Conservation (phyloP, 306 rosid species). For the Vicia villosa region DNA sequence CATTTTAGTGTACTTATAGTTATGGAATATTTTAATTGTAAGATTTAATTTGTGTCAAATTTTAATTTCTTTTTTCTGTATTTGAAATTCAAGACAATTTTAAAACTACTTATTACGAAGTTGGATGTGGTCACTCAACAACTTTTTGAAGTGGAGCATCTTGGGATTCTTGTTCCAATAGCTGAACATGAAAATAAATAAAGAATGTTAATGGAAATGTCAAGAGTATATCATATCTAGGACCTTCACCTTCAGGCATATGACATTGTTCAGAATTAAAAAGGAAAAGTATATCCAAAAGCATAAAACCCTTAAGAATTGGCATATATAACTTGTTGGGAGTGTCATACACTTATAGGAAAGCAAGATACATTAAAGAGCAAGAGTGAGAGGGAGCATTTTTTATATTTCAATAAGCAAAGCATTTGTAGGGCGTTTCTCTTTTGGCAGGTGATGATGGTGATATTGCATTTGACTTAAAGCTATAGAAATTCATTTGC, state of each 20-base stretch:
- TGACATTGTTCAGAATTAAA: background rate
- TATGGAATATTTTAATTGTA: too few relatives aligned
- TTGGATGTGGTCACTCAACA: slow-evolving; percentile 3
- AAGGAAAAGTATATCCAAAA: slow-evolving; percentile 1
- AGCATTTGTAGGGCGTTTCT: slow-evolving; percentile 33
- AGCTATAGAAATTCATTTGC: too few relatives aligned
- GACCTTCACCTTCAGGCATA: background rate
- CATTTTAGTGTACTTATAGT: too few relatives aligned
- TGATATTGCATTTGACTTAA: background rate
- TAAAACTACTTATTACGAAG: too few relatives aligned
- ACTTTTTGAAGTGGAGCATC: slow-evolving; percentile 17
- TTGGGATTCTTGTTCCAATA: slow-evolving; percentile 1
- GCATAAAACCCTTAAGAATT: slow-evolving; percentile 19
- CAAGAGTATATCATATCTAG: too few relatives aligned
- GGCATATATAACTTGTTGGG: slow-evolving; percentile 35
- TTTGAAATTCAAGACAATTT: too few relatives aligned
- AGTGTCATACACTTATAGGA: background rate
- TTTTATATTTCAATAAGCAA: slow-evolving; percentile 20
- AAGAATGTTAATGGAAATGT: too few relatives aligned
- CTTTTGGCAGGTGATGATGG: slow-evolving; percentile 30
- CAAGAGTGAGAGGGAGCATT: too few relatives aligned
- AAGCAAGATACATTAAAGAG: too few relatives aligned
- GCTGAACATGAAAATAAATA: background rate
- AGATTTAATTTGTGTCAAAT: too few relatives aligned
- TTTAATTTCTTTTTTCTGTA: too few relatives aligned